Percentiles rank a stretch among this genome's conserved stretches.
Evolutionary conservation across 1,139 yeast genomes (phyloP).

Genomic region (Hemisphaericaspora subhashii): DNA sequence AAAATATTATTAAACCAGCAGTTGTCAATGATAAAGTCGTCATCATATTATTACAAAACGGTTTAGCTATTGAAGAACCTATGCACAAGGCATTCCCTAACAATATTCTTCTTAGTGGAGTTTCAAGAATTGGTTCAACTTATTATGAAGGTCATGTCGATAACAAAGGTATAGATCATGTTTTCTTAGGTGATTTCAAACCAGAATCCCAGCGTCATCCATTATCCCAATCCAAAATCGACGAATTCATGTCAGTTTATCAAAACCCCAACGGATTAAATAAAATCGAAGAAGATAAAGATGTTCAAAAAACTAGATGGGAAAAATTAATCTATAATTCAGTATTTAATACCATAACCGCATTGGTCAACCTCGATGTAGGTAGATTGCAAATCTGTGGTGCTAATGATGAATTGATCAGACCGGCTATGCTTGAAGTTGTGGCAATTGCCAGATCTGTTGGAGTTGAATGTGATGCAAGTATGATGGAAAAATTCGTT

Average conservation of each 20-base stretch:
- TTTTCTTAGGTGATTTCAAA: constrained; percentile 57
- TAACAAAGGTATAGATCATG: constrained; percentile 53
- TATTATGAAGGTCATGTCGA: constrained; percentile 53
- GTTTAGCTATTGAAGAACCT: constrained; percentile 69
- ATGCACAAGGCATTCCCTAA: constrained; percentile 58
- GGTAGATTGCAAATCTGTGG: constrained; percentile 58
- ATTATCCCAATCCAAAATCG: constrained; percentile 25
- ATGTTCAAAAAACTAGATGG: constrained; percentile 65
- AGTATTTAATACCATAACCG: constrained; percentile 61
- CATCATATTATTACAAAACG: constrained; percentile 70
- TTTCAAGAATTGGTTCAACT: constrained; percentile 66
- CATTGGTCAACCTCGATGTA: constrained; percentile 52
- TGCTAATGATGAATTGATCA: constrained; percentile 48
- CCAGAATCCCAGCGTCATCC: constrained; percentile 11
- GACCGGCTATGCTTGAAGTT: constrained; percentile 70
- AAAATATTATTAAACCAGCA: constrained; percentile 59
- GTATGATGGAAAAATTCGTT: constrained; percentile 46
- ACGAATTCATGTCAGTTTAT: constrained; percentile 52
- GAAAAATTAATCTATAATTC: constrained; percentile 70
- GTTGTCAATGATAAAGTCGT: constrained; percentile 45
- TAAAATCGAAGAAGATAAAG: constrained; percentile 42
- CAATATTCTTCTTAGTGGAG: constrained; percentile 63
- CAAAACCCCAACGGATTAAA: constrained; percentile 42
- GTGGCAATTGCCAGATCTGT: constrained; percentile 61
- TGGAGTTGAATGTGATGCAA: constrained; percentile 52